These are phyloP conservation scores for Russula ochroleuca DNA, from an alignment of 768 basidiomycete species.

Conservation along the genomic window DNA sequence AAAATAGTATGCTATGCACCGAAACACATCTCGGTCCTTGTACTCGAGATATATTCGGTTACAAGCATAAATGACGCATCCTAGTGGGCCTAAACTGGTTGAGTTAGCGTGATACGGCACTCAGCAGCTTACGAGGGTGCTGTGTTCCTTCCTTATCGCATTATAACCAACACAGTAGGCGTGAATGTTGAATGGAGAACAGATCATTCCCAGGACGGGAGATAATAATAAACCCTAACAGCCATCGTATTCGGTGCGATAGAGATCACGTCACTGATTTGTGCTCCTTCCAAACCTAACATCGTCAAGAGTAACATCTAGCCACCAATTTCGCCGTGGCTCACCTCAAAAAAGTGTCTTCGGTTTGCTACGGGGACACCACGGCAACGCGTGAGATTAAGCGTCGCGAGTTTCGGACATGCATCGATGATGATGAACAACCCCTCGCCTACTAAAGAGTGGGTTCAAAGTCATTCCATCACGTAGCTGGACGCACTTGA, in stretches of 20 bases:
- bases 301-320: background rate
- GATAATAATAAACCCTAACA: background rate
- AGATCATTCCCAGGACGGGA: background rate
- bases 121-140: background rate
- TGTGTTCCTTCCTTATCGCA: background rate
- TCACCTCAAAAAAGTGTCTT: constrained; percentile 62
- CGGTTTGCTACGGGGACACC: constrained; percentile 56
- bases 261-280: background rate
- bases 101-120: background rate
- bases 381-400: constrained; percentile 66
- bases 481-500: constrained; percentile 44
- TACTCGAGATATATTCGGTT: background rate
- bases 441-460: constrained; percentile 42
- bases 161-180: background rate
- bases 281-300: constrained; percentile 11
- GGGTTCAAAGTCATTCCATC: background rate
- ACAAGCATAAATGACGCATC: background rate
- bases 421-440: constrained; percentile 55
- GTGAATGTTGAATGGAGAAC: background rate
- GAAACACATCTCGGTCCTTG: background rate
- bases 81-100: background rate
- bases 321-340: background rate
- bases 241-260: background rate
- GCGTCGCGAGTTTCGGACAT: constrained; percentile 47
- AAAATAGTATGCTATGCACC: background rate